Base-by-base conservation (phyloP, 805 yeast species). In the Starmera pachycereana region DNA sequence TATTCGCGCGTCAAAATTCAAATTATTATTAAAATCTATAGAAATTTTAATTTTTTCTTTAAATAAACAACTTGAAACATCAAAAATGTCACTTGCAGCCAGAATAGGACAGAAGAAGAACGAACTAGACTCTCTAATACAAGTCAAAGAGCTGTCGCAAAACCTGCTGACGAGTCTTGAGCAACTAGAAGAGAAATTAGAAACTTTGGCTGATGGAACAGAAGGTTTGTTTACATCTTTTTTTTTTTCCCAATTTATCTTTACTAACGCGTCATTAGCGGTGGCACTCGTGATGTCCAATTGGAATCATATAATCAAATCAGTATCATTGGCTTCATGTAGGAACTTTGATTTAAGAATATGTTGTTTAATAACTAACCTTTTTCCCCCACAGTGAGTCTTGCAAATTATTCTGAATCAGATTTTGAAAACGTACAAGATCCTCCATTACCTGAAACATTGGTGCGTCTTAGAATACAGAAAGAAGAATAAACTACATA, bases 261-360 rank as follows among this genome's bases (percentile, higher is more conserved):
- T 6, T 33, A 46, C 49, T 48, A 44, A 52, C 49, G 8, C 22
- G 18, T 12, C 13, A 22, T 3, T 34, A 38, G 71, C 80, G 32
- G 78, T 78, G 7, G 73, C 75, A 3, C 57, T 68, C 6, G 73
- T 81, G 2, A 65, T 82, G 49, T 65, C 74, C 3, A 79, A 77
- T 48, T 81, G 89, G 89, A 69, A 71, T 40, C 74, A 71, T 41
- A 78, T 81, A 14, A 61, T 76, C 14, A 65, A 74, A 42, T 71
- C 83, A 3, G 72, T 80, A 0, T 71, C 81, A 10, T 58, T 81
- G 47, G 87, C 87, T 0, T 61, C 69, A 2, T 49, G 58, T 54
- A 46, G 36, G 59, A 51, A 14, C 31, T 10, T 11, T 2, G 18
- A 16, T 16, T 4, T 16, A 16, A 3, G 18, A 16, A n/a, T n/a